Evolutionary conservation across 495 filamentous ascomycete genomes (phyloP).

Genomic region (Bombardia bombarda): DNA sequence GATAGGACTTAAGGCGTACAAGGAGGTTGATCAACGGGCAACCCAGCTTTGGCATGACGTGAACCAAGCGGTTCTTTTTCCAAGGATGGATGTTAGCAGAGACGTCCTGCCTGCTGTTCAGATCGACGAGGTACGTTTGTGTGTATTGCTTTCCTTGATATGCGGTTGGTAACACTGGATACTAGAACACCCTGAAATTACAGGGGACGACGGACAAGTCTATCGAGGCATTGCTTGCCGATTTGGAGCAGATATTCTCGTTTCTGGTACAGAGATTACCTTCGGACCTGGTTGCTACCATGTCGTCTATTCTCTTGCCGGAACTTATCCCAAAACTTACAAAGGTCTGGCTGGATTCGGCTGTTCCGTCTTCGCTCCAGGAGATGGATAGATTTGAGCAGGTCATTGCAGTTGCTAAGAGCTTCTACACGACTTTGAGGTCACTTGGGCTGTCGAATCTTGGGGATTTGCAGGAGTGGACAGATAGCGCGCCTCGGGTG

Average conservation of each 20-base stretch:
- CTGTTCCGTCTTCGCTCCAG: conserved; percentile 63
- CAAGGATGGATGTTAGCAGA: conserved; percentile 35
- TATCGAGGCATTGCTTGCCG: conserved; percentile 43
- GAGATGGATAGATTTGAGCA: conserved; percentile 63
- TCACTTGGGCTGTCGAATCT: conserved; percentile 59
- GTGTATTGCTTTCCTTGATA: background rate
- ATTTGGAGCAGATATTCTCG: conserved; percentile 53
- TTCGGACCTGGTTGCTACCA: conserved; percentile 44
- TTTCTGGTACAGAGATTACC: conserved; percentile 64
- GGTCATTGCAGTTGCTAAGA: conserved; percentile 48
- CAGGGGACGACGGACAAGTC: conserved; percentile 28
- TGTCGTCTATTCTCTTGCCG: conserved; percentile 63
- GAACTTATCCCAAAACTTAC: conserved; percentile 58
- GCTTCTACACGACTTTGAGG: conserved; percentile 57
- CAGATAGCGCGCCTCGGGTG: conserved; percentile 62
- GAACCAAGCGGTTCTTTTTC: conserved; percentile 39
- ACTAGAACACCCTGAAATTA: conserved; percentile 23
- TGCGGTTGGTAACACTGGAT: conserved; percentile 18
- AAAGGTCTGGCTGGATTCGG: conserved; percentile 61
- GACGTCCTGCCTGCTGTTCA: conserved; percentile 23
- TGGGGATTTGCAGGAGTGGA: conserved; percentile 69
- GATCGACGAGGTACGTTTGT: conserved; percentile 30
- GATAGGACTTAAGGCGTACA: conserved; percentile 40
- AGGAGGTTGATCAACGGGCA: conserved; percentile 44
- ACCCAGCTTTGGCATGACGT: conserved; percentile 43